Percentiles rank a stretch among this genome's conserved stretches.
phyloP scores from a whole-genome alignment of 2,329 filamentous ascomycete genomes.

The Diplodia scrobiculata region DNA sequence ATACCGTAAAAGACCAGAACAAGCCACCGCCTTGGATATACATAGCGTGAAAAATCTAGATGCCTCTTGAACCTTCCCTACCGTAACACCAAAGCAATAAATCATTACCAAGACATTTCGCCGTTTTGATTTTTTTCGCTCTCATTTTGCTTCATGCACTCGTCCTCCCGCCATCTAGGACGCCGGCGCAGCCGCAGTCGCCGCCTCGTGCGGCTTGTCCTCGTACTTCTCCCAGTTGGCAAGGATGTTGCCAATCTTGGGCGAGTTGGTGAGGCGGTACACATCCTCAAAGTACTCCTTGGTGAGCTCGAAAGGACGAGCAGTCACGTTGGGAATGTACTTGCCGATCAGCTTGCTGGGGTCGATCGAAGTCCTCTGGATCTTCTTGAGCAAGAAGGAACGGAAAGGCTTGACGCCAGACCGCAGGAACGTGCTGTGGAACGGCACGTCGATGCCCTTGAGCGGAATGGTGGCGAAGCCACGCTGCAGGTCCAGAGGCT shows the following conservation, averaged over 20 bases:
- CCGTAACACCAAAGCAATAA: constrained; percentile 13
- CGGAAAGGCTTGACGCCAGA: constrained; percentile 99
- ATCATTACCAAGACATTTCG: constrained; percentile 16
- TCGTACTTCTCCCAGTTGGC: constrained; percentile 69
- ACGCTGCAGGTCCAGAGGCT: constrained; percentile 84
- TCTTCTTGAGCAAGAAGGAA: constrained; percentile 98
- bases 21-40: constrained; percentile 26
- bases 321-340: constrained; percentile 98
- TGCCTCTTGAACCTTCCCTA: constrained; percentile 1
- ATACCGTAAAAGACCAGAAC: neutral
- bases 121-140: constrained; percentile 10
- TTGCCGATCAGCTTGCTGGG: constrained; percentile 95
- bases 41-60: constrained; percentile 11
- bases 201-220: constrained; percentile 43
- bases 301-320: constrained; percentile 89
- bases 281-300: constrained; percentile 99
- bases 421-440: constrained; percentile 97
- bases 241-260: constrained; percentile 74
- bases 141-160: constrained; percentile 7
- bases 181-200: constrained; percentile 22
- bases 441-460: constrained; percentile 95
- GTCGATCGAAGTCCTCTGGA: constrained; percentile 98
- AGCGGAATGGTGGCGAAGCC: constrained; percentile 97
- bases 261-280: constrained; percentile 84
- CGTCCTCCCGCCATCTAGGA: constrained; percentile 1